These are phyloP conservation scores for Staphylotrichum tortipilum DNA, from an alignment of 495 filamentous ascomycete genomes.

Conservation along the genomic window DNA sequence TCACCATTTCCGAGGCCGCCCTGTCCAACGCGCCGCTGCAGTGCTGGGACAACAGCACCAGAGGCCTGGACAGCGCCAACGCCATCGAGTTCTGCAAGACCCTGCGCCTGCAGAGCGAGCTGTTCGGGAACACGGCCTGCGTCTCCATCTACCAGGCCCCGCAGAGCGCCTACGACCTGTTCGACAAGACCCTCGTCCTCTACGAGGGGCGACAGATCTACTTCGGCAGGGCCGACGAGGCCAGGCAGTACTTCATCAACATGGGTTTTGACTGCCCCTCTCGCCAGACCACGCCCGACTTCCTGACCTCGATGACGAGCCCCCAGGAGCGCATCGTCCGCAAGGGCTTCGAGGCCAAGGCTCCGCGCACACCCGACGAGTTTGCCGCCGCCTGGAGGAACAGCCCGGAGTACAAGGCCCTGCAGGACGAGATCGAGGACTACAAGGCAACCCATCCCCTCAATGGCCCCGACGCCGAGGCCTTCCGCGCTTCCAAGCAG, in stretches of 20 bases:
- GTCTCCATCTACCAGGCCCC: conserved; percentile 85
- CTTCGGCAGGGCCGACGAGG: conserved; percentile 55
- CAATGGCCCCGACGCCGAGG: conserved; percentile 54
- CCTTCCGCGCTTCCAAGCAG: conserved; percentile 58
- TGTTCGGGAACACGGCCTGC: conserved; percentile 54
- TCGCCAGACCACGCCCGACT: conserved; percentile 70
- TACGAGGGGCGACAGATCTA: conserved; percentile 82
- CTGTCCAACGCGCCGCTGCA: conserved; percentile 59
- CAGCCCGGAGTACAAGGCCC: conserved; percentile 55
- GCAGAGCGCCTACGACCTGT: conserved; percentile 66
- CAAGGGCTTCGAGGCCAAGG: conserved; percentile 54
- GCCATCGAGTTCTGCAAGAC: conserved; percentile 73
- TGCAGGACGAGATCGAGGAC: conserved; percentile 61
- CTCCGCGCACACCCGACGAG: conserved; percentile 67
- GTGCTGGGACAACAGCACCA: conserved; percentile 80
- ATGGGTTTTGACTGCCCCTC: conserved; percentile 69
- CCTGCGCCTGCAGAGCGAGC: conserved; percentile 55
- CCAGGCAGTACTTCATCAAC: conserved; percentile 60
- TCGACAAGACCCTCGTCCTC: conserved; percentile 70
- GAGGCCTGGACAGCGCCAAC: conserved; percentile 72
- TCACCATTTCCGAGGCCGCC: conserved; percentile 67
- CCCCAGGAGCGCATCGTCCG: conserved; percentile 56
- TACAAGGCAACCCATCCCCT: conserved; percentile 57
- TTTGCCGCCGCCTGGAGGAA: conserved; percentile 67
- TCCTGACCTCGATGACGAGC: conserved; percentile 71